Evolutionary conservation across 225 moss, liverwort and hornwort species (phyloP).

Genomic region (Polytrichum commune): DNA sequence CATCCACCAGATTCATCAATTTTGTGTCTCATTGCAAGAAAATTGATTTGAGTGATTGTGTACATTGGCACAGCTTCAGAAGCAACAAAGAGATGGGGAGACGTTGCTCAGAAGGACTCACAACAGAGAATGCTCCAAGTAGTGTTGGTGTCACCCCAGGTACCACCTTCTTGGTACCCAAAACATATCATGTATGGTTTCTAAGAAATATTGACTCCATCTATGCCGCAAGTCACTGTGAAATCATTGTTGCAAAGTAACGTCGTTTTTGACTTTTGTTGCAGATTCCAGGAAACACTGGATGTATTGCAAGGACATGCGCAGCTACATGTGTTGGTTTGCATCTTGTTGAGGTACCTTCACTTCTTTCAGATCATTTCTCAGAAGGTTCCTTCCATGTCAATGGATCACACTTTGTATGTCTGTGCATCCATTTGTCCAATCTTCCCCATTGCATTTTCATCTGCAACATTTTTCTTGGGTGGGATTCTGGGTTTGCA

Average conservation of each 20-base stretch:
- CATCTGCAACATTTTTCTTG: not conserved
- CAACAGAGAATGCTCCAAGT: slow-evolving; percentile 78
- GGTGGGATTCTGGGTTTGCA: not conserved
- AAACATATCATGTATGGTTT: no score
- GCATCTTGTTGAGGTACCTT: slow-evolving; percentile 84
- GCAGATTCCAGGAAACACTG: slow-evolving; percentile 98
- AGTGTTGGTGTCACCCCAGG: slow-evolving; percentile 97
- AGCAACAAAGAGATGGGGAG: slow-evolving; percentile 49
- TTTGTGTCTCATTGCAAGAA: not conserved
- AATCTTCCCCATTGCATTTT: no score
- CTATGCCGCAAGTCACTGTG: not conserved
- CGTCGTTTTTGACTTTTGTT: not conserved
- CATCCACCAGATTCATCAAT: not conserved
- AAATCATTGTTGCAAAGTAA: not conserved
- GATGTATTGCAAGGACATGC: slow-evolving; percentile 96
- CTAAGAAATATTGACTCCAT: no score
- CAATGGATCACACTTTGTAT: no score
- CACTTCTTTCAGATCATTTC: not conserved
- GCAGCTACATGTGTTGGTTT: slow-evolving; percentile 93
- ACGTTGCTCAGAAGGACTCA: slow-evolving; percentile 47
- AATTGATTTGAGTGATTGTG: slow-evolving; percentile 7
- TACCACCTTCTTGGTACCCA: slow-evolving; percentile 6
- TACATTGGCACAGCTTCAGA: slow-evolving; percentile 43
- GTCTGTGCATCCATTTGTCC: no score
- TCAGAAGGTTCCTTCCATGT: no score